Conservation (phyloP, 495 filamentous ascomycete species). For the Podospora tetraspora region DNA sequence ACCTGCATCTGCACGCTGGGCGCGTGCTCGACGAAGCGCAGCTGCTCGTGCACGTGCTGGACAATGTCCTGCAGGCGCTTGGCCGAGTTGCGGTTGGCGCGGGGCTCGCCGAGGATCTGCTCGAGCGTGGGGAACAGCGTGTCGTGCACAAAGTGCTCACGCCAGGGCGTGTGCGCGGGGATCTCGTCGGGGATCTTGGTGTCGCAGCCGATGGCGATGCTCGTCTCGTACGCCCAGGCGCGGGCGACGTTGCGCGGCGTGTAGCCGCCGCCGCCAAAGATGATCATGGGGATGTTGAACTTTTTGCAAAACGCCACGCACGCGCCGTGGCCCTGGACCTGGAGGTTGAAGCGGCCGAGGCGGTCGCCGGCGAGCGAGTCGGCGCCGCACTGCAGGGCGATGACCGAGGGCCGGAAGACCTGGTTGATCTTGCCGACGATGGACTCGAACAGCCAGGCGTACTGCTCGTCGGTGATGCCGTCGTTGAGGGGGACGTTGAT, state of each 20-base stretch:
- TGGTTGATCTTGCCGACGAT: constrained; percentile 71
- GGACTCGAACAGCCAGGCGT: constrained; percentile 74
- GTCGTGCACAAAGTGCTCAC: constrained; percentile 78
- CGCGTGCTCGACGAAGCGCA: constrained; percentile 76
- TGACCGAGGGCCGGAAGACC: constrained; percentile 74
- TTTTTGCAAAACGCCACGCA: constrained; percentile 85
- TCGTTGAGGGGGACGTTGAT: constrained; percentile 95
- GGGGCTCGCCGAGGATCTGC: constrained; percentile 53
- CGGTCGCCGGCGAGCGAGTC: constrained; percentile 92
- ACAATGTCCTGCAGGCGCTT: constrained; percentile 71
- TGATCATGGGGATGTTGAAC: constrained; percentile 69
- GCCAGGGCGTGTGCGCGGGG: constrained; percentile 66
- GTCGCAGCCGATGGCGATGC: constrained; percentile 75
- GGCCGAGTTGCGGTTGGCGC: constrained; percentile 70
- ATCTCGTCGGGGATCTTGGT: constrained; percentile 64
- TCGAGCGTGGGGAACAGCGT: constrained; percentile 72
- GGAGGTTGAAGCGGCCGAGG: constrained; percentile 92
- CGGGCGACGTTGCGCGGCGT: constrained; percentile 96
- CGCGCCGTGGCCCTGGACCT: constrained; percentile 85
- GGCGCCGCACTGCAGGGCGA: constrained; percentile 94
- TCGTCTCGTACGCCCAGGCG: constrained; percentile 93
- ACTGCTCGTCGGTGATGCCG: constrained; percentile 91
- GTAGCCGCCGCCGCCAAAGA: constrained; percentile 94
- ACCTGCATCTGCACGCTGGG: constrained; percentile 82
- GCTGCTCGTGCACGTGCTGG: constrained; percentile 70